Base-by-base conservation (phyloP, 768 basidiomycete species). In the Boletus vinaceobasis region DNA sequence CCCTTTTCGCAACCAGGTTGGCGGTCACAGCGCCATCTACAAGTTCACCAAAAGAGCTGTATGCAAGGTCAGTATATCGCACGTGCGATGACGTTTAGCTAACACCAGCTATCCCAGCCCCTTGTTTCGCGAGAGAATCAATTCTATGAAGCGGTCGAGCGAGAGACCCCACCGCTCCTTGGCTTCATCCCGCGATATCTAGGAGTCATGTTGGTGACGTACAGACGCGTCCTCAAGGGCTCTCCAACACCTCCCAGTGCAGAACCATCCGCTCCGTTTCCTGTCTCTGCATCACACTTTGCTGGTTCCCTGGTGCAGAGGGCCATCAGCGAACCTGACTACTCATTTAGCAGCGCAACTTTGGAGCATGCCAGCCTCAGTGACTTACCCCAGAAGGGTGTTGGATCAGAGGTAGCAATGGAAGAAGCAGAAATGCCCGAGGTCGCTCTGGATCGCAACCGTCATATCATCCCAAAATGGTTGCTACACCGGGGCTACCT, bases 191-290 rank as follows among this genome's bases (percentile, higher is more conserved):
- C 97, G n/a, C 87, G 95, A 42, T 99, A 99, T 71, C 79, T 99
- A 15, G 97, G 97, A 23, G 97, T 99, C 51, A 97, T 99, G 93
- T 81, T 98, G 39, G 96, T 99, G 63, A 96, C 88, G 49, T 98
- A 98, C 67, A 85, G 97, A 26, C 83, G 88, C 14, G 89, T 93
- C 38, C 74, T 80, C 14, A 85, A 79, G 63, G 64, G 70, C 13
- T 63, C 61, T 32, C 58, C 60, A 31, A 60, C 69, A 10, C 61
- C 63, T 50, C 56, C 67, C 26, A 65, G 14, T 31, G 52, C 55
- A n/a, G 56, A 63, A 37, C 48, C 51, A 38, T 23, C 63, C 38
- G 1, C 57, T 38, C 43, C 58, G 21, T 47, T 53, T 33, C 64
- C 63, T 10, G 57, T 62, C 17, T 32, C 65, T 53, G 47, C 60